Evolutionary conservation across 306 rosid genomes (phyloP), one percentile per base, ranked within the genome.

Genomic region (Cercis canadensis): DNA sequence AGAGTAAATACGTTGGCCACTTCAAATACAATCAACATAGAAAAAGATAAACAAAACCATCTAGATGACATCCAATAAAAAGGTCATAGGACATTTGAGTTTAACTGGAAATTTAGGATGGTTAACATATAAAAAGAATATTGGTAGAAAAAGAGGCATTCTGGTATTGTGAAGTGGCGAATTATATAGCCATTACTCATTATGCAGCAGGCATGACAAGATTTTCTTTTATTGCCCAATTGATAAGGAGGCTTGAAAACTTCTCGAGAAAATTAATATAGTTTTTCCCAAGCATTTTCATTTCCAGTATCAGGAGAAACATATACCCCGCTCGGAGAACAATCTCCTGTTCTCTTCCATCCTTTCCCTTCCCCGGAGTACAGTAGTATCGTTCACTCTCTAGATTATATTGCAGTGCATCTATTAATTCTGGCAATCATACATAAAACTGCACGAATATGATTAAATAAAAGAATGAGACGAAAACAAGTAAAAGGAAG

Each of bases 401-500:
- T 24, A 1, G 29, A 24, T 24, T 24, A 24, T 24, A 24, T 24
- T 24, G 3, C 29, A 3, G 29, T 24, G 2, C 18, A 75, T 4
- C 55, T 17, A 55, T 41, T 32, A 58, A 39, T 65, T n/a, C n/a
- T 65, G 29, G 29, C 29, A 24, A 24, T 24, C 3, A 24, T 24
- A 24, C 29, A 24, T 24, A 24, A 24, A 24, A 24, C 29, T 24
- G 29, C 78, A 58, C 17, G 32, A 46, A 19, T 33, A 14, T 18
- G 3, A 65, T 16, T 14, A 73, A 46, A 15, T 12, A 68, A 72
- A 31, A 49, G 56, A 33, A 45, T 34, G 11, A 3, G 12, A 58
- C 43, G 4, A 34, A 47, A 60, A 72, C 49, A 69, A 59, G 3
- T 18, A 67, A 43, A 21, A 17, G 43, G 21, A 79, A 74, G 66